Evolutionary conservation across 192 early-diverging fungal genomes (phyloP).

Genomic region (Piromyces sp.): DNA sequence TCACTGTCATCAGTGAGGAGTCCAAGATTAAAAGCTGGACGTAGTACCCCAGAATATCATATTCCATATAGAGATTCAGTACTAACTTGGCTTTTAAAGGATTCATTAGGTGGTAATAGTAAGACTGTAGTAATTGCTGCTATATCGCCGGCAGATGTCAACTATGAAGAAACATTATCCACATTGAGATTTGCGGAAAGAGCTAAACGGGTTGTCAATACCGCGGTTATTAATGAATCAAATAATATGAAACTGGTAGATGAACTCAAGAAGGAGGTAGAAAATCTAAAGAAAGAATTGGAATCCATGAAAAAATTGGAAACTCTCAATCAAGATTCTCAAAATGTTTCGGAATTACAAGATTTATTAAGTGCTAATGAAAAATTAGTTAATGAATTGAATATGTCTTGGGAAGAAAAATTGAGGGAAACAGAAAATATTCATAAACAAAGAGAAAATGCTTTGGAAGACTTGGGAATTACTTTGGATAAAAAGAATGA

Average conservation of each 20-base stretch:
- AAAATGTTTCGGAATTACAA: conserved; percentile 24
- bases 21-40: conserved; percentile 11
- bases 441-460: conserved; percentile 50
- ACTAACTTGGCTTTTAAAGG: conserved; percentile 69
- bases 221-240: conserved; percentile 81
- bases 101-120: conserved; percentile 69
- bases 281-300: conserved; percentile 38
- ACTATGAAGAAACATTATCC: conserved; percentile 58
- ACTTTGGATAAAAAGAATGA: conserved; percentile 35
- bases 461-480: conserved; percentile 64
- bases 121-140: conserved; percentile 67
- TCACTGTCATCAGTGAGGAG: neutral
- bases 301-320: conserved; percentile 15
- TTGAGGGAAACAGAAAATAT: conserved; percentile 49
- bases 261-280: conserved; percentile 67
- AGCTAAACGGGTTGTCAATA: conserved; percentile 79
- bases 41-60: conserved; percentile 19
- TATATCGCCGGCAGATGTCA: conserved; percentile 50
- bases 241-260: conserved; percentile 57
- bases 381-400: conserved; percentile 70
- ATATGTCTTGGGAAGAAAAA: conserved; percentile 71
- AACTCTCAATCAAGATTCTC: conserved; percentile 2
- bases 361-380: conserved; percentile 70
- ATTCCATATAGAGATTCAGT: conserved; percentile 87
- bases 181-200: conserved; percentile 82